Evolutionary conservation across 371 early-diverging fungal genomes (phyloP), one percentile per base, ranked within the genome.

Genomic region (Cokeromyces recurvatus): DNA sequence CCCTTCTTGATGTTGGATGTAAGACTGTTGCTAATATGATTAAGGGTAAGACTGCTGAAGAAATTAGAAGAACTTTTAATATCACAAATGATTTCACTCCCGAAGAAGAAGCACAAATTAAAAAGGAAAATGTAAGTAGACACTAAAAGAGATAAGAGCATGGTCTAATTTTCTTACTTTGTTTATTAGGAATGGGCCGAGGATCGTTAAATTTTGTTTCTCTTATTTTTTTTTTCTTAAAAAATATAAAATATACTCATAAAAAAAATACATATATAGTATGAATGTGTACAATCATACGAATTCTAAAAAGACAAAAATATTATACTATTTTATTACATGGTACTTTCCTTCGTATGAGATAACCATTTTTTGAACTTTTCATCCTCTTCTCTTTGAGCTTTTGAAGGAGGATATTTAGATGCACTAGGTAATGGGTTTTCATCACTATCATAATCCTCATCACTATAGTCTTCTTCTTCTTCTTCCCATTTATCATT

Each of bases 11-110:
- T 69, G 82, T 95, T 38, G 92, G 93, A 21, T 97, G 97, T 78
- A 95, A 95, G 78, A 95, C 91, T n/a, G 94, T 96, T 43, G 98
- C 98, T 48, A 95, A 95, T 65, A 92, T 95, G 93, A 95, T 97
- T 76, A 92, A 92, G 61, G 94, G 84, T 40, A 95, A 95, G 78
- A 79, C 85, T 20, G 87, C 93, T 12, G 94, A 95, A 64, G 94
- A 97, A 59, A 92, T 96, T 55, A 84, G 98, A 52, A 86, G 86
- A 57, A 83, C 82, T 47, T 97, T 97, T 77, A 94, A 93, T 68
- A 95, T 97, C 56, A 79, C 80, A 45, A 91, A 91, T 62, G 97
- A 96, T 68, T 96, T 96, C 58, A 95, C 94, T 1, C 88, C 89
- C n/a, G 98, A 95, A 73, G 96, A 97, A 68, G 92, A 89, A 72